Conservation (phyloP, 768 basidiomycete genomes). For the Lactifluus echinatus region DNA sequence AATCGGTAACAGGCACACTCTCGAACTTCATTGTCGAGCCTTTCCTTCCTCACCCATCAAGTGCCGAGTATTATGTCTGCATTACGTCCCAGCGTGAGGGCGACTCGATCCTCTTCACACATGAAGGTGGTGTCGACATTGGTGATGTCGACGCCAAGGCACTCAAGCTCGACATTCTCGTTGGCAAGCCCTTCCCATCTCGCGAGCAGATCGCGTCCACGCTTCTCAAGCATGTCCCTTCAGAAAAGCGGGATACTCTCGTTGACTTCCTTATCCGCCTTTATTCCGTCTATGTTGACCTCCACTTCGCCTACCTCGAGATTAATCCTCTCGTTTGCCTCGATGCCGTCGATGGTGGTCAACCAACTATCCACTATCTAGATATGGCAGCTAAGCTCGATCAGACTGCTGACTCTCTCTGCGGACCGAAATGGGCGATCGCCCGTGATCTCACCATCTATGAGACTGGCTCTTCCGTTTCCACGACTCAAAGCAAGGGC, state of each 20-base stretch:
- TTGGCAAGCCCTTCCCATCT: constrained; percentile 70
- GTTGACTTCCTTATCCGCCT: constrained; percentile 92
- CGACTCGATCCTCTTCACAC: constrained; percentile 96
- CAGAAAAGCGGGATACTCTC: constrained; percentile 80
- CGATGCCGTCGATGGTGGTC: constrained; percentile 61
- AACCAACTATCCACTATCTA: constrained; percentile 84
- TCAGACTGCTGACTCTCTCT: constrained; percentile 97
- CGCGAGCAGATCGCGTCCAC: constrained; percentile 65
- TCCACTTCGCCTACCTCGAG: constrained; percentile 99
- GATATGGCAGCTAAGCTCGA: constrained; percentile 99
- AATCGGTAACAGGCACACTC: constrained; percentile 87
- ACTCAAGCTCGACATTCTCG: constrained; percentile 76
- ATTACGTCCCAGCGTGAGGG: constrained; percentile 93
- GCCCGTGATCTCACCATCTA: constrained; percentile 83
- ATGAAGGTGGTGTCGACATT: constrained; percentile 97
- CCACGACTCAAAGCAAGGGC: constrained; percentile 36
- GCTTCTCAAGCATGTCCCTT: constrained; percentile 79
- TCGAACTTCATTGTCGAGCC: constrained; percentile 98
- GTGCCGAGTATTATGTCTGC: constrained; percentile 97
- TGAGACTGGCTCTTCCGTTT: constrained; percentile 39
- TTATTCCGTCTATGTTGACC: constrained; percentile 96
- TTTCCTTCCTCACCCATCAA: constrained; percentile 91
- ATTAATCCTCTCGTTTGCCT: constrained; percentile 98
- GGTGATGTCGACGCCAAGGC: constrained; percentile 99
- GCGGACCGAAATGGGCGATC: constrained; percentile 97